Evolutionary conservation across 345 rosid genomes (phyloP).

Genomic region (thale cress (Arabidopsis thaliana)): DNA sequence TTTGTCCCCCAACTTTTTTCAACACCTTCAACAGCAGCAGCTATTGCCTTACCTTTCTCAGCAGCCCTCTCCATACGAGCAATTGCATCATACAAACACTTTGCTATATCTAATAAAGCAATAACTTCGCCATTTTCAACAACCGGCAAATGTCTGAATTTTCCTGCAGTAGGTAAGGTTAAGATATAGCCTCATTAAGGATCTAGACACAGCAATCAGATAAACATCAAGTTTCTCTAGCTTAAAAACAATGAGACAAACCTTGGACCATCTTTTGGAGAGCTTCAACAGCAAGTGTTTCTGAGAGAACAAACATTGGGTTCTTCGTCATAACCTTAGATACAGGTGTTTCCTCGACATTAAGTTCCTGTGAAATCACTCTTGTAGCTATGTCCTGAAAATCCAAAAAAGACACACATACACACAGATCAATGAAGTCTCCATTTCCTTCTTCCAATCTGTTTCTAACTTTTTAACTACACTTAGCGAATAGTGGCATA

Average conservation of each 20-base stretch:
- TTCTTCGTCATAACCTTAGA: conserved; percentile 98
- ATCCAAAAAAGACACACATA: background rate
- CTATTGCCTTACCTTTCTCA: conserved; percentile 98
- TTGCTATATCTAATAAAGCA: conserved; percentile 95
- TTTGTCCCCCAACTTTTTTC: conserved; percentile 93
- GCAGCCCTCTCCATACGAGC: conserved; percentile 99
- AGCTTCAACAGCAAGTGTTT: conserved; percentile 97
- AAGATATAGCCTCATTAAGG: conserved; percentile 31
- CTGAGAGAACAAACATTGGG: conserved; percentile 92
- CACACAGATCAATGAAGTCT: background rate
- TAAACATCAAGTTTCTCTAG: conserved; percentile 1
- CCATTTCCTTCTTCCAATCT: background rate
- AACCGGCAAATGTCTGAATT: conserved; percentile 98
- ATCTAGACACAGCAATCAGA: conserved; percentile 4
- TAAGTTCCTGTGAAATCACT: conserved; percentile 81
- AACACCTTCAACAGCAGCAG: conserved; percentile 99
- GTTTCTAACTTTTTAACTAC: background rate
- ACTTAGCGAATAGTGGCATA: conserved; percentile 21
- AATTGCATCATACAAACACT: conserved; percentile 97
- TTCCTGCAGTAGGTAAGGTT: conserved; percentile 57
- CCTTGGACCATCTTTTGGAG: conserved; percentile 99
- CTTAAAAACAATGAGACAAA: conserved; percentile 45
- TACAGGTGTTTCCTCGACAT: conserved; percentile 85
- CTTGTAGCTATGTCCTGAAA: conserved; percentile 88
- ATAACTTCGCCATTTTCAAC: conserved; percentile 99